Conservation (phyloP, 176 grass and related monocot species). For the Aegilops longissima region DNA sequence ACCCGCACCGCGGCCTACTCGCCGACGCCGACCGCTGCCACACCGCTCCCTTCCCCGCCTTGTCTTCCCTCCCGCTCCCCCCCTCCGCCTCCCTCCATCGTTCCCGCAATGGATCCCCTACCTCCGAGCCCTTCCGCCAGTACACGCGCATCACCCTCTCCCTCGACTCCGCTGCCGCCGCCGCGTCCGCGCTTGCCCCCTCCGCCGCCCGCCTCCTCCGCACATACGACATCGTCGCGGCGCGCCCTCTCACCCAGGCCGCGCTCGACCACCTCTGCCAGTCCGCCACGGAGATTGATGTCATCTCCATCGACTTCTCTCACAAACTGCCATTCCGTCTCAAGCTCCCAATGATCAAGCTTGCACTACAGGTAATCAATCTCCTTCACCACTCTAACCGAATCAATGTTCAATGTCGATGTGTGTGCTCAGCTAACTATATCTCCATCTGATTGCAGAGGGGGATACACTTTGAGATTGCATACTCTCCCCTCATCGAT, state of each 20-base stretch:
- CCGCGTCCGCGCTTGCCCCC: slow-evolving; percentile 33
- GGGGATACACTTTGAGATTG: slow-evolving; percentile 72
- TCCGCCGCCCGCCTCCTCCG: slow-evolving; percentile 50
- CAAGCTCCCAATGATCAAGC: slow-evolving; percentile 62
- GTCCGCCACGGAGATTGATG: slow-evolving; percentile 36
- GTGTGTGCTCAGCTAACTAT: not conserved
- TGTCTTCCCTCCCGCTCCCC: slow-evolving; percentile 53
- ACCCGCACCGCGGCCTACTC: slow-evolving; percentile 61
- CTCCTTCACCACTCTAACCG: not conserved
- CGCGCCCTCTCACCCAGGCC: slow-evolving; percentile 52
- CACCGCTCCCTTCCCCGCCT: slow-evolving; percentile 44
- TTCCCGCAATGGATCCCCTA: slow-evolving; percentile 27
- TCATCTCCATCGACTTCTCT: slow-evolving; percentile 80
- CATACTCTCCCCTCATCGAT: slow-evolving; percentile 65
- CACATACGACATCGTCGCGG: slow-evolving; percentile 67
- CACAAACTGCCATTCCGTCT: slow-evolving; percentile 68
- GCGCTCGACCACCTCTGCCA: slow-evolving; percentile 78
- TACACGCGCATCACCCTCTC: slow-evolving; percentile 72
- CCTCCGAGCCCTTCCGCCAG: slow-evolving; percentile 53
- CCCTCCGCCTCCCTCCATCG: slow-evolving; percentile 56
- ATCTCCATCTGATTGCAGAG: slow-evolving; percentile 26
- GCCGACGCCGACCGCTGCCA: slow-evolving; percentile 53
- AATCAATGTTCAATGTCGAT: not conserved
- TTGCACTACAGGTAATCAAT: slow-evolving; percentile 62
- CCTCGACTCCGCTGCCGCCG: slow-evolving; percentile 42